Evolutionary conservation across 495 filamentous ascomycete genomes (phyloP).

Genomic region (Daldinia concentrica): DNA sequence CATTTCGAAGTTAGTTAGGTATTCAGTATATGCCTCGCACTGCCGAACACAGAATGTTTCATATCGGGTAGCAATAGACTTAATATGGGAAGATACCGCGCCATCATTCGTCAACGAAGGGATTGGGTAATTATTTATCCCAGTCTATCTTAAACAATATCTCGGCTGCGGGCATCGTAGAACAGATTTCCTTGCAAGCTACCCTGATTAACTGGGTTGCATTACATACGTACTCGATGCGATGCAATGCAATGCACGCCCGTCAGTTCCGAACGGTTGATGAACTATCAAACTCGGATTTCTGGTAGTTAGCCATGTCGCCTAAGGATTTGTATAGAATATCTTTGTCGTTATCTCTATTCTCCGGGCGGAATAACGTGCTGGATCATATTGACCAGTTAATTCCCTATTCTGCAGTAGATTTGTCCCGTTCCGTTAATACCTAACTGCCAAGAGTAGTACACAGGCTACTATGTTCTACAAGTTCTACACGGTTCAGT

Average conservation of each 20-base stretch:
- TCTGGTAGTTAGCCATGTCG: neutral
- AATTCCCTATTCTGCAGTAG: neutral
- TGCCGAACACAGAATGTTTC: neutral
- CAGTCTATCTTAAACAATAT: constrained; percentile 21
- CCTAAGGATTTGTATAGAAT: neutral
- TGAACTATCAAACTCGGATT: neutral
- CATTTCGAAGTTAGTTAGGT: neutral
- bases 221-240: constrained; percentile 13
- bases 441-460: too few species aligned
- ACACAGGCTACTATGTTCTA: too few species aligned
- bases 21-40: constrained; percentile 3
- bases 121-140: constrained; percentile 1
- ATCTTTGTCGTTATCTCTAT: neutral
- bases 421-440: neutral
- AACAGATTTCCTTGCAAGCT: constrained; percentile 9
- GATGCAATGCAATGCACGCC: constrained; percentile 31
- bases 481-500: neutral
- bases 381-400: neutral
- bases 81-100: constrained; percentile 19
- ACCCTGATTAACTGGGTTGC: neutral
- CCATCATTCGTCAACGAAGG: constrained; percentile 16
- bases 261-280: constrained; percentile 9
- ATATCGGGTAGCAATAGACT: constrained; percentile 16
- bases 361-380: neutral
- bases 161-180: constrained; percentile 17